These are phyloP conservation scores for Rhynchosporium agropyri DNA, from an alignment of 2,329 filamentous ascomycete species.

Conservation along the genomic window DNA sequence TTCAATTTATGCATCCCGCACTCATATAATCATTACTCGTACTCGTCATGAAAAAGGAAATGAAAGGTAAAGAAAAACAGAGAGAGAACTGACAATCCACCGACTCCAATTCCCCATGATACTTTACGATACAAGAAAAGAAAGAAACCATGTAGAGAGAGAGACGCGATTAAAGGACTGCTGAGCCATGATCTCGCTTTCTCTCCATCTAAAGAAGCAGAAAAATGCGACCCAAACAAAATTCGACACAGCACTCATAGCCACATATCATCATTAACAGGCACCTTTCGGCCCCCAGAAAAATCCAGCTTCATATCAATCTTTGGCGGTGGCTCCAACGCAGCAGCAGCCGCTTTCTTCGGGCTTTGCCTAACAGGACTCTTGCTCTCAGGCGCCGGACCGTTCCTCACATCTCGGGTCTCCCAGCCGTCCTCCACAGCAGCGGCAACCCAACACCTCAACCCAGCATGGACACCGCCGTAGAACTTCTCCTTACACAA, in stretches of 20 bases:
- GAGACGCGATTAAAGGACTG: conserved; percentile 1
- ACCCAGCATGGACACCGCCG: conserved; percentile 82
- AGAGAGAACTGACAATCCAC: neutral
- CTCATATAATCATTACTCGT: conserved; percentile 29
- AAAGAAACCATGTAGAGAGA: conserved; percentile 12
- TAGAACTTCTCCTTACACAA: conserved; percentile 99
- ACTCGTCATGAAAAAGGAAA: conserved; percentile 16
- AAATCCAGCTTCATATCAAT: conserved; percentile 42
- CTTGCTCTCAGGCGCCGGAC: conserved; percentile 52
- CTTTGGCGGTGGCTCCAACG: conserved; percentile 35
- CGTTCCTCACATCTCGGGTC: conserved; percentile 76
- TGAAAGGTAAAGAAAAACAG: conserved; percentile 10
- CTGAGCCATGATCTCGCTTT: neutral
- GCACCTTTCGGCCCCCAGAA: conserved; percentile 28
- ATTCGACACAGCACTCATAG: conserved; percentile 22
- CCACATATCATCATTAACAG: conserved; percentile 33
- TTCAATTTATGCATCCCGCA: conserved; percentile 29
- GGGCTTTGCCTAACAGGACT: conserved; percentile 53
- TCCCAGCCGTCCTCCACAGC: conserved; percentile 88
- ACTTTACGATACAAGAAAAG: conserved; percentile 1
- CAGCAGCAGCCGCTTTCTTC: conserved; percentile 28
- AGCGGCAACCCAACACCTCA: conserved; percentile 88
- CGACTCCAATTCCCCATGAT: conserved; percentile 7
- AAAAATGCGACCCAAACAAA: neutral
- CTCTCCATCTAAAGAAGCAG: neutral